These are phyloP conservation scores for Agaricus sinodeliciosus DNA, from an alignment of 768 basidiomycete genomes.

Conservation along the genomic window DNA sequence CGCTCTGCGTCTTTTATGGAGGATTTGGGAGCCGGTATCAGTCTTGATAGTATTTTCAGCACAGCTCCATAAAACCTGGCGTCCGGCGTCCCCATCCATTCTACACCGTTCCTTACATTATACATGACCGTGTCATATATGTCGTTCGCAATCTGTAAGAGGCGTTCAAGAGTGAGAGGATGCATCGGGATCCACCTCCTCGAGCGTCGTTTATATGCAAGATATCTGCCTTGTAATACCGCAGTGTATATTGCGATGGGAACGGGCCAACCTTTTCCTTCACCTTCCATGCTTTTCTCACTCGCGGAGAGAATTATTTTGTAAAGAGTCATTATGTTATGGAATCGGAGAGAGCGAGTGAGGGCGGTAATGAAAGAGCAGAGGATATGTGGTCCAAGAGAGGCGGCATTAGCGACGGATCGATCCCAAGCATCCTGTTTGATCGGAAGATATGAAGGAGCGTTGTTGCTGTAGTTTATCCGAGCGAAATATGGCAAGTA, in stretches of 20 bases:
- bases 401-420: constrained; percentile 32
- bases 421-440: background rate
- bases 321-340: constrained; percentile 20
- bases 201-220: constrained; percentile 28
- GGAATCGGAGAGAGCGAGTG: constrained; percentile 40
- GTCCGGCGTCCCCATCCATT: constrained; percentile 26
- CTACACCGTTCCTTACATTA: constrained; percentile 2
- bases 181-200: background rate
- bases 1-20: background rate
- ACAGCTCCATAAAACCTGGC: constrained; percentile 65
- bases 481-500: constrained; percentile 49
- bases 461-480: background rate
- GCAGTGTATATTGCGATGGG: constrained; percentile 63
- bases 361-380: constrained; percentile 55
- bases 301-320: background rate
- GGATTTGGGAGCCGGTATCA: background rate
- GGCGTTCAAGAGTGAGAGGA: background rate
- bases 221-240: constrained; percentile 59
- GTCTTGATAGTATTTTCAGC: constrained; percentile 33
- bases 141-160: background rate
- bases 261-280: constrained; percentile 50
- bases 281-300: background rate
- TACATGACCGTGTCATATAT: constrained; percentile 4
- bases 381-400: constrained; percentile 56
- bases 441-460: no score